Percentiles rank a stretch among this genome's conserved stretches.
Evolutionary conservation across 768 basidiomycete genomes (phyloP).

Genomic region (Suillus ampliporus): DNA sequence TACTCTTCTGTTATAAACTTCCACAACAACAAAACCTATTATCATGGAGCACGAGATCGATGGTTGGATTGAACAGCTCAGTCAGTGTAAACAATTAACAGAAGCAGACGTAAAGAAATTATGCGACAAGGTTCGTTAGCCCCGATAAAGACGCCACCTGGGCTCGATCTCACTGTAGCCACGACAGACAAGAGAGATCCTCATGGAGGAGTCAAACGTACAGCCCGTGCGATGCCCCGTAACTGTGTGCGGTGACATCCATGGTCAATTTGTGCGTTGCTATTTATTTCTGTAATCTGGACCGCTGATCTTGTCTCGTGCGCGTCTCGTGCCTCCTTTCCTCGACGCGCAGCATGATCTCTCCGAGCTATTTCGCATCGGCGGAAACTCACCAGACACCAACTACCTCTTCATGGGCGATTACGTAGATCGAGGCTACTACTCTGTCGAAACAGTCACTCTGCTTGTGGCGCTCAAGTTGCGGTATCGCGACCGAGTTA

Average conservation of each 20-base stretch:
- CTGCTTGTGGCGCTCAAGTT: conserved; percentile 96
- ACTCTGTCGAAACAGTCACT: conserved; percentile 98
- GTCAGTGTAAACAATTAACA: conserved; percentile 95
- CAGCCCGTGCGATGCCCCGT: conserved; percentile 98
- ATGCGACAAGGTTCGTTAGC: conserved; percentile 90
- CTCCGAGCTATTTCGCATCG: conserved; percentile 97
- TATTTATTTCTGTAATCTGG: conserved; percentile 24
- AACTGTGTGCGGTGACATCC: conserved; percentile 99
- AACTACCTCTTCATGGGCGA: conserved; percentile 99
- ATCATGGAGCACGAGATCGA: conserved; percentile 80
- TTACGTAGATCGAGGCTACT: conserved; percentile 99
- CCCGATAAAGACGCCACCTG: conserved; percentile 14
- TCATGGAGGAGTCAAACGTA: conserved; percentile 99
- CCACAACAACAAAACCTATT: conserved; percentile 16
- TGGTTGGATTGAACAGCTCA: conserved; percentile 95
- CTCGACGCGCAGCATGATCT: conserved; percentile 85
- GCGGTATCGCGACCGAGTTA: conserved; percentile 97
- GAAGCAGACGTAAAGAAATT: conserved; percentile 96
- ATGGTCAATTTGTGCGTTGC: conserved; percentile 96
- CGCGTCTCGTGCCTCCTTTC: conserved; percentile 4
- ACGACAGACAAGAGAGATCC: conserved; percentile 90
- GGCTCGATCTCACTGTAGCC: conserved; percentile 24
- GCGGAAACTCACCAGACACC: conserved; percentile 98
- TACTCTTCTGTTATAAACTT: conserved; percentile 9
- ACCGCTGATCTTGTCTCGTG: conserved; percentile 30